Conservation (phyloP, 345 rosid species). For the Combretum micranthum region DNA sequence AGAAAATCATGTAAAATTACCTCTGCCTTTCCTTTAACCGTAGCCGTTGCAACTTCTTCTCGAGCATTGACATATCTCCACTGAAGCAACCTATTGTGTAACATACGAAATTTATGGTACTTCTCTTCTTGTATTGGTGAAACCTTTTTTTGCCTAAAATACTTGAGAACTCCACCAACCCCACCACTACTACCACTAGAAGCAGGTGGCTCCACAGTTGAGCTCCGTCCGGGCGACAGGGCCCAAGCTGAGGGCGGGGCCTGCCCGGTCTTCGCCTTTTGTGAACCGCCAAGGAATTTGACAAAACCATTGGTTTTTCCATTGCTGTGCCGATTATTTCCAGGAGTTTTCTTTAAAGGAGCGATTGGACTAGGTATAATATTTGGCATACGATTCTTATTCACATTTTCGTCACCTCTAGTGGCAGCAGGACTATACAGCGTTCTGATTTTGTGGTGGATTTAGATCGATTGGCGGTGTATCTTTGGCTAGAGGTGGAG, state of each 20-base stretch:
- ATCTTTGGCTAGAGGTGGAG: constrained; percentile 15
- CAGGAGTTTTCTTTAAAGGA: too few species aligned
- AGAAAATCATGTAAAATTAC: constrained; percentile 13
- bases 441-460: constrained; percentile 31
- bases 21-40: constrained; percentile 29
- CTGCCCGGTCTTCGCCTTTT: constrained; percentile 22
- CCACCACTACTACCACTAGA: constrained; percentile 28
- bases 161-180: constrained; percentile 57
- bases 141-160: constrained; percentile 58
- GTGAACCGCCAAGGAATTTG: constrained; percentile 19
- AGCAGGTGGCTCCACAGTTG: constrained; percentile 7
- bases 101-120: constrained; percentile 35
- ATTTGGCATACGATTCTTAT: too few species aligned
- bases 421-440: constrained; percentile 15
- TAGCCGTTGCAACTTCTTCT: constrained; percentile 35
- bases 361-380: too few species aligned
- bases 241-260: constrained; percentile 74
- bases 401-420: too few species aligned
- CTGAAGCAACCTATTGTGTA: constrained; percentile 43
- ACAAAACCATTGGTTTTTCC: too few species aligned
- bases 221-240: constrained; percentile 55
- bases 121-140: constrained; percentile 46
- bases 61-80: constrained; percentile 61
- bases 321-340: too few species aligned
- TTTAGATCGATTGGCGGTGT: constrained; percentile 23